Evolutionary conservation across 441 rosid species (phyloP), one percentile per base, ranked within the genome.

Genomic region (Erysimum cheiri): DNA sequence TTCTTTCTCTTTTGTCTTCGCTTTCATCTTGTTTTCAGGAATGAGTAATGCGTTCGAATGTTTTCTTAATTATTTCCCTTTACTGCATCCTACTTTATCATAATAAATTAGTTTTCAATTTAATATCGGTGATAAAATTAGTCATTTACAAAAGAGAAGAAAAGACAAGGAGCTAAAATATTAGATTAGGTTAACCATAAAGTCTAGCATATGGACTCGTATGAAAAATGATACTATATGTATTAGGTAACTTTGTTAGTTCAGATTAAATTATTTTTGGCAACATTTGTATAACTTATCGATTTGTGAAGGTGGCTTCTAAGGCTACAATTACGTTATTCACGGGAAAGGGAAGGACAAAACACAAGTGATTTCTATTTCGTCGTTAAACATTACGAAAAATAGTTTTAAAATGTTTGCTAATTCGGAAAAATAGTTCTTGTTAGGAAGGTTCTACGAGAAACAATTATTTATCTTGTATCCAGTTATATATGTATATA

Each of bases 81-180:
- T 54, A 35, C 56, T 55, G 58, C 35, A 28, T 28, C 14, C 3
- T 41, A 33, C 37, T 39, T 43, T 26, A 46, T 55, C 11, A 44
- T 22, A 6, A 17, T 15, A 46, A 36, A 3, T 19, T 33, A 54
- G 15, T 33, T 53, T 53, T 53, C 11, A 8, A 44, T 55, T 55
- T 39, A 14, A 12, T 15, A 29, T 44, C 15, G 6, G 17, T 53
- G 1, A 43, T 24, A 22, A 5, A 6, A 53, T 61, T 35, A 52
- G 32, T 22, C 28, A 3, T 65, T 33, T 55, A 62, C 33, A 19
- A 4, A 28, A 32, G 19, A 19, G 36, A 57, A 39, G 53, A 73
- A 65, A 49, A 58, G 72, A 73, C 61, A 73, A 58, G 47, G 54
- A 49, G 67, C 61, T 40, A 73, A 66, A 73, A 71, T 47, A 58